Evolutionary conservation across 129 eudicot genomes (phyloP), one percentile per base, ranked within the genome.

Genomic region (Smallanthus sonchifolius): DNA sequence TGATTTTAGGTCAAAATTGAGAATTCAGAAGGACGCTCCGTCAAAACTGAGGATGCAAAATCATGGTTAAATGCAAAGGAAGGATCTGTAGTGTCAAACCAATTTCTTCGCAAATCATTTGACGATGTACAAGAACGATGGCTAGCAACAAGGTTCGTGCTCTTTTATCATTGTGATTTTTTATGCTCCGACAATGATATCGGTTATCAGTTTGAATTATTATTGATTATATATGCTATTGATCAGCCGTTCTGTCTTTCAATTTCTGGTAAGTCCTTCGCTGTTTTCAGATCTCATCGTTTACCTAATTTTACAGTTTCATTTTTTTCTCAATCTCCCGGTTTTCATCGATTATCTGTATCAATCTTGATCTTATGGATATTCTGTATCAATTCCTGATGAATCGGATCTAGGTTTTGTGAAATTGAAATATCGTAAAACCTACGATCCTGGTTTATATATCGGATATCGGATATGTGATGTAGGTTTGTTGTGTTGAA

Each of bases 371-470:
- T 84, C 67, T 37, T 65, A 4, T 32, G 10, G 78, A 56, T 78
- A 40, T 40, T 70, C 40, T 62, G 6, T 16, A 65, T 36, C 63
- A 3, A 15, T 77, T 35, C 19, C 2, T 57, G 61, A n/a, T 59
- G 60, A 74, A 80, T 61, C 54, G 65, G 80, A 80, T 80, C 80
- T 76, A 75, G 79, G 39, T 59, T 74, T 77, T 66, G 24, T 38
- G n/a, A 20, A 61, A 38, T 68, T 63, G 11, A 35, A 77, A 17
- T 70, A 42, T 44, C 43, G 34, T 45, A 14, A 64, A 36, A 38
- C 16, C 10, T 67, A 11, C 61, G 35, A 14, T 42, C 40, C 24
- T 65, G 35, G 49, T 6, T 48, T 65, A 7, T 16, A 3, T 52
- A 52, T 17, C 10, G 16, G 59, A 16, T 52, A 16, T 75, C 3